Conservation (phyloP, 768 basidiomycete species). For the Obba rivulosa region DNA sequence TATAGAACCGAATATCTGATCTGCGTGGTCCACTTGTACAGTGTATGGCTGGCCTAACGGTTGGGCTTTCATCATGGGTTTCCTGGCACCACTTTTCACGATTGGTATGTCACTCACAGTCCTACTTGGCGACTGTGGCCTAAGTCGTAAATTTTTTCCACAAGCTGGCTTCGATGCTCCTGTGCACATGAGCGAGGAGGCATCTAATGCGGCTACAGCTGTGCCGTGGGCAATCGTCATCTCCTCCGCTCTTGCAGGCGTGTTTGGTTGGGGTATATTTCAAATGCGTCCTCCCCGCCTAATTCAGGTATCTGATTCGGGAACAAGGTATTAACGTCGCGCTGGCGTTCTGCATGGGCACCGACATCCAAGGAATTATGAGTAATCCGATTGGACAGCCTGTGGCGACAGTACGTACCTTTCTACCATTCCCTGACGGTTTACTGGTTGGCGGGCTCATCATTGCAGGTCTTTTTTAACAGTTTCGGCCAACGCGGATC, state of each 20-base stretch:
- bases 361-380: conserved; percentile 34
- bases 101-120: conserved; percentile 7
- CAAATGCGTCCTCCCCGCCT: conserved; percentile 12
- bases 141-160: no score
- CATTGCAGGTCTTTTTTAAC: conserved; percentile 22
- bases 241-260: conserved; percentile 41
- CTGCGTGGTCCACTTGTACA: no score
- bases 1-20: no score
- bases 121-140: no score
- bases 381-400: conserved; percentile 44
- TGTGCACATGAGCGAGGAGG: conserved; percentile 59
- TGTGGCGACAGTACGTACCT: conserved; percentile 42
- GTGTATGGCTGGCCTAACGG: conserved; percentile 46
- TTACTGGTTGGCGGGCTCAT: no score
- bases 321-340: conserved; percentile 49
- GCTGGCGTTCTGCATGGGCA: conserved; percentile 61
- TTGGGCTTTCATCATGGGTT: conserved; percentile 45
- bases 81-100: conserved; percentile 46
- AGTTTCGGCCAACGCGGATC: conserved; percentile 30
- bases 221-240: conserved; percentile 57
- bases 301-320: no score
- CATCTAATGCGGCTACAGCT: conserved; percentile 51
- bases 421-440: neutral
- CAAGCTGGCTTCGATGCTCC: conserved; percentile 37
- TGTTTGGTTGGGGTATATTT: conserved; percentile 48